Evolutionary conservation across 192 early-diverging fungal genomes (phyloP).

Genomic region (Linderina pennispora): DNA sequence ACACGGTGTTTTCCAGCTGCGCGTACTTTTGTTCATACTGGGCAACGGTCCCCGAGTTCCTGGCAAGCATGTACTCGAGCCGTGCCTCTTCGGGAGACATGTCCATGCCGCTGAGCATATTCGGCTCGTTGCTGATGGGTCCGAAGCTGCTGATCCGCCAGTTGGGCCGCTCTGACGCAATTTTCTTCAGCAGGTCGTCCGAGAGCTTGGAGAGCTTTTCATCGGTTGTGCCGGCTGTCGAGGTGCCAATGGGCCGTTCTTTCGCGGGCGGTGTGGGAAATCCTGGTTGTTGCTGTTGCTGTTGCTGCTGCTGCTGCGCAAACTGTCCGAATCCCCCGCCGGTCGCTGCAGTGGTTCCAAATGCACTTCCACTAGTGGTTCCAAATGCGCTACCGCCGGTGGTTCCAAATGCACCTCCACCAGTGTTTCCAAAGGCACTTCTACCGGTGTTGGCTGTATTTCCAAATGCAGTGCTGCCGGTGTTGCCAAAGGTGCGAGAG

Average conservation of each 20-base stretch:
- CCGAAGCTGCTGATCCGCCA: slow-evolving; percentile 55
- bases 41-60: slow-evolving; percentile 3
- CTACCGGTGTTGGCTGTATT: not conserved
- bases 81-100: slow-evolving; percentile 59
- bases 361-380: slow-evolving; percentile 21
- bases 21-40: slow-evolving; percentile 27
- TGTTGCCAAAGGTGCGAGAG: not conserved
- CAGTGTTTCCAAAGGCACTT: slow-evolving; percentile 1
- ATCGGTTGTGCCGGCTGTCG: too few relatives aligned
- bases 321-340: slow-evolving; percentile 1
- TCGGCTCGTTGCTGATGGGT: slow-evolving; percentile 54
- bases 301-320: too few relatives aligned
- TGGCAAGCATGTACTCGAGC: slow-evolving; percentile 43
- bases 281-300: too few relatives aligned
- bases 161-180: slow-evolving; percentile 43
- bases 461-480: not conserved
- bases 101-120: slow-evolving; percentile 54
- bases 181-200: slow-evolving; percentile 14
- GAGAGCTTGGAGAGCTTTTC: not conserved
- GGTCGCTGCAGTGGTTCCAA: too few relatives aligned
- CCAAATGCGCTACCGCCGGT: slow-evolving; percentile 6
- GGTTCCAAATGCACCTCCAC: slow-evolving; percentile 28
- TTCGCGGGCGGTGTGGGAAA: too few relatives aligned
- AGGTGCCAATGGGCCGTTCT: too few relatives aligned
- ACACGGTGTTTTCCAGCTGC: slow-evolving; percentile 9